Base-by-base conservation (phyloP, 2,329 filamentous ascomycete genomes). In the Fusarium tjaetaba region DNA sequence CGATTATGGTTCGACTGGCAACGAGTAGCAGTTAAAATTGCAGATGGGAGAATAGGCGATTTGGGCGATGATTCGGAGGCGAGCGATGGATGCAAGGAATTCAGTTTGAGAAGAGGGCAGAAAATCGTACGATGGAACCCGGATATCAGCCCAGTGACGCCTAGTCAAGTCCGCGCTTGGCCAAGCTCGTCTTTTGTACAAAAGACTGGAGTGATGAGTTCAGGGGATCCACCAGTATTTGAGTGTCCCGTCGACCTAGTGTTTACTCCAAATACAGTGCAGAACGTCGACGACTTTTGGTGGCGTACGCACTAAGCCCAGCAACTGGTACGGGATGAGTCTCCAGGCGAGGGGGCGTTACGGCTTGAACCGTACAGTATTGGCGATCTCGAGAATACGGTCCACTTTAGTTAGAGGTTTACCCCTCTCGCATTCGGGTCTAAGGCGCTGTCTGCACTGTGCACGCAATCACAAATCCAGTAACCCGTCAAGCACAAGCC, bases 121-220 rank as follows among this genome's bases (percentile, higher is more conserved):
- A 68, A 72, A 78, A 80, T 80, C 79, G 79, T 80, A 80, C 77
- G 78, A 80, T 79, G 74, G 74, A 72, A 72, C 72, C 68, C 58
- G 65, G 70, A 74, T 71, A 79, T 79, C 77, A 79, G 78, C 70
- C 77, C 77, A 79, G 74, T 65, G 75, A 71, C 63, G 68, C 65
- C 71, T 67, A 76, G 72, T 74, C 65, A 38, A 74, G 65, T 74
- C 59, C 58, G 58, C 61, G 72, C 72, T 74, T 74, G 71, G 68
- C 71, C 56, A 68, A 79, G 75, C 64, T 73, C 62, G 42, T 61
- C 61, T 68, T 65, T 65, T 45, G 49, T 52, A 42, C 26, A 51
- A 53, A 48, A 52, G 41, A 57, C 41, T 58, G 68, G 68, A 48
- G 61, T 62, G 46, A 58, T 56, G 51, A 42, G 41, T 67, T 60